Base-by-base conservation (phyloP, 2,329 filamentous ascomycete species). In the Microdochium bolleyi region DNA sequence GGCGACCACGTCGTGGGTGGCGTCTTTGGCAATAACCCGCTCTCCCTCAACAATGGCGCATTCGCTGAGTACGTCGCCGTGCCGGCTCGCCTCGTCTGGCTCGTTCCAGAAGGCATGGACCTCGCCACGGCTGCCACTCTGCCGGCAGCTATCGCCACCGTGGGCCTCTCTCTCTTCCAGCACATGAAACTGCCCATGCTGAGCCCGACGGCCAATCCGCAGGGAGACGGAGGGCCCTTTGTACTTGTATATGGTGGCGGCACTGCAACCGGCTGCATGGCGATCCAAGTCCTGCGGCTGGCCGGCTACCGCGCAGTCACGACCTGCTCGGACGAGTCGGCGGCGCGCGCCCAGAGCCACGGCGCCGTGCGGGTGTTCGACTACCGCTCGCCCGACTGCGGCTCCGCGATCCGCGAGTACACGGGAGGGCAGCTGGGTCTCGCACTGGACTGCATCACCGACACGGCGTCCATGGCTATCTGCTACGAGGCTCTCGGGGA, bases 401-500 rank as follows among this genome's bases (percentile, higher is more conserved):
- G 46, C 3, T 16, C n/a, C 22, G n/a, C 21, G 46, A 49, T 49
- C 8, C 22, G 16, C 3, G 46, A 21, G 46, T 16, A 49, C 22
- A 49, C 46, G 8, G 46, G 22, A 3, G 22, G 22, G 9, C 3
- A 3, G n/a, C 22, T 49, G 8, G 46, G 22, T 16, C 46, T 21
- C 3, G 46, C 46, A 7, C 46, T 49, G n/a, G 46, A 49, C 46
- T 49, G 46, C 46, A 49, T 49, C 46, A 49, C 46, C 46, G 46
- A 49, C 46, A 49, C 46, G 9, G 3, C 25, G 25, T 54, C 54
- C n/a, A 58, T 58, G 55, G 10, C 34, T 8, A 51, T 55, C 24
- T 60, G 58, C 49, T 58, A 58, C 48, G 52, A 55, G 22, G 55
- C 57, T 9, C 32, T 60, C 21, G 55, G 57, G 3, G 41, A 27